These are phyloP conservation scores for Solanum acaule DNA, from an alignment of 257 asterid genomes.

Conservation along the genomic window DNA sequence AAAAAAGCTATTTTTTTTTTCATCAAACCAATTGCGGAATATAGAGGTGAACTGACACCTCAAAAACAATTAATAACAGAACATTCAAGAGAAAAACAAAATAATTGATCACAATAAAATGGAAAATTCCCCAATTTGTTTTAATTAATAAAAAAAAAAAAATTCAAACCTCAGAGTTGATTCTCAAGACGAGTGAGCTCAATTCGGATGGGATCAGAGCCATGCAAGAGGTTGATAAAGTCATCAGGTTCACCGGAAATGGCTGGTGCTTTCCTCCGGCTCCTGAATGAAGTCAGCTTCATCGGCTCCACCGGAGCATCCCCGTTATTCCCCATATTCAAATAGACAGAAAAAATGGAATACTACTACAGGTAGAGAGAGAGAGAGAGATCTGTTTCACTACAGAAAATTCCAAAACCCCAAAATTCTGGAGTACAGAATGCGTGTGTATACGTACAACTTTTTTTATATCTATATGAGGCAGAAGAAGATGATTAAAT, in stretches of 20 bases:
- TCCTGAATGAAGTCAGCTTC: slow-evolving; percentile 33
- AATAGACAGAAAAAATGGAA: not conserved
- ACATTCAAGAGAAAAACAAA: not conserved
- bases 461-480: not conserved
- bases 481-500: not conserved
- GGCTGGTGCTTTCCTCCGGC: slow-evolving; percentile 23
- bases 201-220: slow-evolving; percentile 82
- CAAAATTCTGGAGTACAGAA: not conserved
- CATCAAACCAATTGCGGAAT: not conserved
- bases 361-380: not conserved
- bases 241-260: slow-evolving; percentile 24
- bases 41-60: not conserved
- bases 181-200: slow-evolving; percentile 89
- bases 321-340: not conserved
- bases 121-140: not conserved
- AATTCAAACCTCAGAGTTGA: slow-evolving; percentile 48
- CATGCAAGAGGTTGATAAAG: slow-evolving; percentile 51
- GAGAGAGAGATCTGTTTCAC: not conserved
- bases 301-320: not conserved
- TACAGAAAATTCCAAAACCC: not conserved
- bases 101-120: not conserved
- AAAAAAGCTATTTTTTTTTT: not conserved
- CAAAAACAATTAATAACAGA: not conserved
- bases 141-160: too few relatives aligned
- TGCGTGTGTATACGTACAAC: not conserved